Percentiles rank a stretch among this genome's conserved stretches.
Conservation (phyloP, 2,329 filamentous ascomycete species). For the Penicillium sp. region DNA sequence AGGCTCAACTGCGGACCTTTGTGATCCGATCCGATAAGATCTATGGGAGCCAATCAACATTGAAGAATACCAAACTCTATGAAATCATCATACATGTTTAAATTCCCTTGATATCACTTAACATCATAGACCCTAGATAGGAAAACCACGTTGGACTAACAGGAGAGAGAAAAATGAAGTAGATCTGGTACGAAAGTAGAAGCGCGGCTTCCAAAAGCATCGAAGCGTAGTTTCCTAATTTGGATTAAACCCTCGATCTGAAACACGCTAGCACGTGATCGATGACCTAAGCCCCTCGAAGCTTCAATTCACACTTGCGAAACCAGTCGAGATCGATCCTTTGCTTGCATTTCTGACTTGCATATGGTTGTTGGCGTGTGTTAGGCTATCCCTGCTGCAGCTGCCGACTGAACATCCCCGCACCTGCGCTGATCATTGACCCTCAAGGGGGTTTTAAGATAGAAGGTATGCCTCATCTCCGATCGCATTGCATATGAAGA, state of each 20-base stretch:
- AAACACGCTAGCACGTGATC: slow-evolving; percentile 35
- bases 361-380: neutral
- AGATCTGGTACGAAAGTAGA: neutral
- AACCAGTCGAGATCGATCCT: neutral
- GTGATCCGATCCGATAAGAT: neutral
- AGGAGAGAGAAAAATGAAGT: no score
- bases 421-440: slow-evolving; percentile 6
- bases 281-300: slow-evolving; percentile 12
- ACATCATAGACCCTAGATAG: no score
- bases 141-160: no score
- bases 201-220: neutral
- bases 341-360: neutral
- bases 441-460: neutral
- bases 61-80: neutral
- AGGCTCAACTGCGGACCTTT: neutral
- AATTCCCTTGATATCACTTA: no score
- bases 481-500: slow-evolving; percentile 5
- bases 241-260: slow-evolving; percentile 23
- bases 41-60: neutral
- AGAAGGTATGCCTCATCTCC: slow-evolving; percentile 12
- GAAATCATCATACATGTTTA: neutral
- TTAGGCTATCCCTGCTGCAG: slow-evolving; percentile 6
- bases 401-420: slow-evolving; percentile 1
- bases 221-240: slow-evolving; percentile 4
- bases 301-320: slow-evolving; percentile 21